Conservation (phyloP, 2,329 filamentous ascomycete species). For the Sporothrix variecibatus region DNA sequence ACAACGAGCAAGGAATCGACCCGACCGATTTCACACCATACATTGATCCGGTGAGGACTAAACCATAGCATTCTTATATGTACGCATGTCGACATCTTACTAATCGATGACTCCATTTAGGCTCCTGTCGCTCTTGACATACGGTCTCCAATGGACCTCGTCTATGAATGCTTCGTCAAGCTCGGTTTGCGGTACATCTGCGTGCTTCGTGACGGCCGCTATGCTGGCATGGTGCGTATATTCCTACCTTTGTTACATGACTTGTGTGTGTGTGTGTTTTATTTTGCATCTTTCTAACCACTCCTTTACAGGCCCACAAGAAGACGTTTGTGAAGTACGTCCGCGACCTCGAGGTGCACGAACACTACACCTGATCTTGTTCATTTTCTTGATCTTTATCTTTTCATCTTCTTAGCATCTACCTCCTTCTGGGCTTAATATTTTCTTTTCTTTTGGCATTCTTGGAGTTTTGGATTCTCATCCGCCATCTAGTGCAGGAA, state of each 20-base stretch:
- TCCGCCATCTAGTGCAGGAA: background rate
- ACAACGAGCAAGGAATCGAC: conserved; percentile 51
- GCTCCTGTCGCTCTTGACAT: conserved; percentile 88
- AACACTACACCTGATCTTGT: conserved; percentile 19
- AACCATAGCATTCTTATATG: background rate
- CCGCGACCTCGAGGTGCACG: conserved; percentile 69
- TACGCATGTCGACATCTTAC: background rate
- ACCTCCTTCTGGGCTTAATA: conserved; percentile 1
- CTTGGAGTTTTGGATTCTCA: background rate
- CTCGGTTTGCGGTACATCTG: conserved; percentile 91
- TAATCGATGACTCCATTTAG: conserved; percentile 39
- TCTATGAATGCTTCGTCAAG: conserved; percentile 96
- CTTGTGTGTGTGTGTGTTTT: background rate
- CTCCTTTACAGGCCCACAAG: conserved; percentile 71
- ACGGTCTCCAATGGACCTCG: conserved; percentile 86
- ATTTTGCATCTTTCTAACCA: background rate
- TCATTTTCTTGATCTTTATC: background rate
- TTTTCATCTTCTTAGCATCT: background rate
- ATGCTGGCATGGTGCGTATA: conserved; percentile 76
- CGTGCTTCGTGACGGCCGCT: conserved; percentile 79
- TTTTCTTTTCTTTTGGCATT: background rate
- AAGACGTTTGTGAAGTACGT: conserved; percentile 96
- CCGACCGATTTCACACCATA: conserved; percentile 86
- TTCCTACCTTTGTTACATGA: background rate
- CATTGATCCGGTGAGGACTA: conserved; percentile 73